Evolutionary conservation across 352 stramenopile genomes (phyloP), one percentile per base, ranked within the genome.

Genomic region (Phytophthora pinifolia): DNA sequence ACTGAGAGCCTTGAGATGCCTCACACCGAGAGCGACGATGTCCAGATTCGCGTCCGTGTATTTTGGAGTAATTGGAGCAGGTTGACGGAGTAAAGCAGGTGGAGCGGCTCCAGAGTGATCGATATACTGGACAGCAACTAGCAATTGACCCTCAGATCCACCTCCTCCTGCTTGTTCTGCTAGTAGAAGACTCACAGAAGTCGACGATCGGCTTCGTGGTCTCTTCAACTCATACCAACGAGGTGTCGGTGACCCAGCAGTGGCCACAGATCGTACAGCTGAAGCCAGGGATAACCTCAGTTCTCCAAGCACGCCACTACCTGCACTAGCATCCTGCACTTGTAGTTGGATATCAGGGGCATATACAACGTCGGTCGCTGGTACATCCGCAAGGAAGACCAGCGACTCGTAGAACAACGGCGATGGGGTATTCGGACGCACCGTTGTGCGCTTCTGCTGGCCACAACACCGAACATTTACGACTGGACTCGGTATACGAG

Each of bases 361-460:
- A 47, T 81, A 96, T 1, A 57, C 46, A 0, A 76, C 32, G 7
- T 92, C 70, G 1, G 88, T 74, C n/a, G 54, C 46, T 14, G 61
- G 65, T 4, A 88, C 59, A 33, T 76, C 62, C 7, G 62, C 44
- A 0, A 75, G 46, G 17, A 96, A 92, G 2, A 86, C 65, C 1
- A 91, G 48, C 0, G 84, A 88, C 34, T 94, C 80, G 54, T 96
- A 96, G 46, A 85, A 96, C 1, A 94, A 64, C 8, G 89, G 89
- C 2, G 89, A 72, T 10, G 75, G 65, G 0, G 87, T 96, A 46
- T 76, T 88, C 54, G 51, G 67, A 34, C 74, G 53, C 3, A 45
- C 54, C 5, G 39, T 54, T 0, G 77, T 89, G 20, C 85, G 77
- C 46, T 83, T 75, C 20, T 74, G 60, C 15, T 88, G 51, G 0